Evolutionary conservation across 2,329 filamentous ascomycete species (phyloP).

Genomic region (Penicillium sp.): DNA sequence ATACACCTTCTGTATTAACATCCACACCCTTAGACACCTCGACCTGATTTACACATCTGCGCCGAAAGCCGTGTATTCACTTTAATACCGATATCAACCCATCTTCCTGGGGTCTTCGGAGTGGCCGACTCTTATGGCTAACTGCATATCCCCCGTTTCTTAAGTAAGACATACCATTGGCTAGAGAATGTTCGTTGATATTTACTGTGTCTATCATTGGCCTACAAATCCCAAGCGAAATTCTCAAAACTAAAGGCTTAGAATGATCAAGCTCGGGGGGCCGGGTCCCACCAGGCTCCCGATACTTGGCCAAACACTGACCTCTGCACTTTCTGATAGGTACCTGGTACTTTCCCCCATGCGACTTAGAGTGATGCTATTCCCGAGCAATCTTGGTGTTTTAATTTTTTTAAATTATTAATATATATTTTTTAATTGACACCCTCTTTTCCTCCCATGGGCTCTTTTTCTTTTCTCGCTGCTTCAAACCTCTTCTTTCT

Average conservation of each 20-base stretch:
- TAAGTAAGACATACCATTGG: neutral
- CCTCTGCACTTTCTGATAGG: conserved; percentile 1
- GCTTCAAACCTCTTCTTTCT: neutral
- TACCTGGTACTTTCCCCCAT: neutral
- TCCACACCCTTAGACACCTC: neutral
- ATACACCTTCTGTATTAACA: neutral
- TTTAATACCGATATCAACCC: neutral
- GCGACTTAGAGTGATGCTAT: conserved; percentile 1
- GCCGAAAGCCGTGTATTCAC: neutral
- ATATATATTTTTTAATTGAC: neutral
- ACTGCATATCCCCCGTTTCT: neutral
- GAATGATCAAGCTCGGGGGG: conserved; percentile 1
- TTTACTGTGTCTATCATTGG: neutral
- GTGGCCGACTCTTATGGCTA: neutral
- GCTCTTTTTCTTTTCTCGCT: neutral
- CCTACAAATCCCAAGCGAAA: neutral
- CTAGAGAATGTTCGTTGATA: neutral
- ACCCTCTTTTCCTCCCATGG: neutral
- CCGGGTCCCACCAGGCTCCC: neutral
- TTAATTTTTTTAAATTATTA: neutral
- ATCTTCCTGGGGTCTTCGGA: neutral
- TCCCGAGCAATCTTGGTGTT: neutral
- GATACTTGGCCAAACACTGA: neutral
- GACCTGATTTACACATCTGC: neutral
- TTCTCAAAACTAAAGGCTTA: neutral